Conservation (phyloP, 306 rosid genomes). For the Pyrus communis region DNA sequence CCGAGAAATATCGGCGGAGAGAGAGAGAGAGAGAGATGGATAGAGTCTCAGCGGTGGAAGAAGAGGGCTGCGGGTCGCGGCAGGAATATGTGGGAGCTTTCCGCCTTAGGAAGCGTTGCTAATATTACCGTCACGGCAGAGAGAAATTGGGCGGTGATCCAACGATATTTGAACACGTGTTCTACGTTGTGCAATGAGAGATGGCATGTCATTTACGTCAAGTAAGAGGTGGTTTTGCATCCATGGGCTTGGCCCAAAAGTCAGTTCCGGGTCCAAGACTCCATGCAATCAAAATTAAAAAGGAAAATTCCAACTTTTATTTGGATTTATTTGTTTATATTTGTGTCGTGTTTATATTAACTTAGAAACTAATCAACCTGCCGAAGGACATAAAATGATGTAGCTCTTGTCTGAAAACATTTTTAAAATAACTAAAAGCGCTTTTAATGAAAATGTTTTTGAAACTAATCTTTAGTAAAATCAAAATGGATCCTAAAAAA, state of each 20-base stretch:
- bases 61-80: background rate
- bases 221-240: background rate
- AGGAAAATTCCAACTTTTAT: no score
- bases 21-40: background rate
- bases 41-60: background rate
- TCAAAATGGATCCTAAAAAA: no score
- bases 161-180: background rate
- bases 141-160: background rate
- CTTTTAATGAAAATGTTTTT: no score
- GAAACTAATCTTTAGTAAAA: no score
- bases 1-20: slow-evolving; percentile 15
- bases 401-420: rapidly evolving
- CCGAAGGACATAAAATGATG: no score
- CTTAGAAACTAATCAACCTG: no score
- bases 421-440: no score
- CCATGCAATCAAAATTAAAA: background rate
- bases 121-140: slow-evolving; percentile 14
- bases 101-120: slow-evolving; percentile 7
- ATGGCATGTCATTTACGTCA: slow-evolving; percentile 8
- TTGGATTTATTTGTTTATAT: no score
- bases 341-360: no score
- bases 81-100: slow-evolving; percentile 1
- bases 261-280: background rate
- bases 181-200: background rate
- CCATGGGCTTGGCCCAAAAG: background rate